Evolutionary conservation across 257 asterid species (phyloP), one percentile per base, ranked within the genome.

Genomic region (Craterostigma plantagineum): DNA sequence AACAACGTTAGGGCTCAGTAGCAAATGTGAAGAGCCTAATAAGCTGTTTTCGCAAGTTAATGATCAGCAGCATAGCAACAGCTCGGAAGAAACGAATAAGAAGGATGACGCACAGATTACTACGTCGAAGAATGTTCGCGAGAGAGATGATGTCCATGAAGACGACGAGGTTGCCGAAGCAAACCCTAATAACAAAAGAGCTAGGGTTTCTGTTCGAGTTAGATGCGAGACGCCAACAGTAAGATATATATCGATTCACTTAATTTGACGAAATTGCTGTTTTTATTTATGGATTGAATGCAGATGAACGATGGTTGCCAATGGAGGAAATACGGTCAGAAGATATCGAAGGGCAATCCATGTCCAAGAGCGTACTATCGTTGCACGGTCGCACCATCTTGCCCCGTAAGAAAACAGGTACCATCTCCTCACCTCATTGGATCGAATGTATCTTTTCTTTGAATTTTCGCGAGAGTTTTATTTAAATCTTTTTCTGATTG

Each of bases 361-460:
- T 82, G 97, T 64, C 97, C 97, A n/a, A 60, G 97, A 51, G 95
- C 97, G 16, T 87, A 87, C 53, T 87, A 87, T 33, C 95, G 97
- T 53, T 87, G 97, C 60, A 82, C 95, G 0, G 78, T 82, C 3
- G 92, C 97, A 43, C 80, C 90, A 4, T 65, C 78, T 0, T 87
- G 97, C 10, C 95, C 97, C 0, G 97, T 87, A 2, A 62, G 97
- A 47, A 87, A 79, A 38, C 95, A 82, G 78, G 95, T 85, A 66
- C 0, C n/a, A 23, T 23, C 6, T 2, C 30, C 2, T 23, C 6
- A 23, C 6, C 30, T 40, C 3, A 9, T 40, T 40, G 8, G 7
- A n/a, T n/a, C 44, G 14, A 40, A 40, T 40, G 1, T 42, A n/a
- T n/a, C n/a, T 14, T 12, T 39, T 39, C 16, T 10, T 5, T 6